phyloP scores from a whole-genome alignment of 495 filamentous ascomycete genomes.

The Bombardia bombarda region DNA sequence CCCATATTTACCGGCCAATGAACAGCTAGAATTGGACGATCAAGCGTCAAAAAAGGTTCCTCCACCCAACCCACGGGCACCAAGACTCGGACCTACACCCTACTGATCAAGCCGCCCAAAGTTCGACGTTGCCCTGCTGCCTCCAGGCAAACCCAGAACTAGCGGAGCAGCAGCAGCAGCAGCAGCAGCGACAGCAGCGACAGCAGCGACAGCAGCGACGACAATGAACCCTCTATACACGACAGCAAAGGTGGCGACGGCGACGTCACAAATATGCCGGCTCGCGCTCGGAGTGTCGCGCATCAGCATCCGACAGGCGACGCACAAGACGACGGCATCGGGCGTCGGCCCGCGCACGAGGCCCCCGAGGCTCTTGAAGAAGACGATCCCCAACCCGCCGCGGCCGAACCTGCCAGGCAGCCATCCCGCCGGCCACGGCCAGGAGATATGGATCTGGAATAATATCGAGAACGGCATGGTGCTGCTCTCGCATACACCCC shows the following conservation, averaged over 20 bases:
- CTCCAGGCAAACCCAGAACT: constrained; percentile 2
- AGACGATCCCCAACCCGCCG: neutral
- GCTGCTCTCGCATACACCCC: constrained; percentile 66
- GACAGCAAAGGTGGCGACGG: neutral
- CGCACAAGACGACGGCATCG: too few species aligned
- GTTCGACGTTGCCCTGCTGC: neutral
- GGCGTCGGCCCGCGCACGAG: too few species aligned
- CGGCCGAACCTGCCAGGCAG: constrained; percentile 5
- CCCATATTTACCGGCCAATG: constrained; percentile 13
- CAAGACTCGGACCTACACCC: neutral
- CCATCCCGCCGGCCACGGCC: constrained; percentile 42
- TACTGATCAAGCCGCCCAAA: neutral
- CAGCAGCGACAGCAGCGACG: neutral
- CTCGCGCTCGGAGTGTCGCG: too few species aligned
- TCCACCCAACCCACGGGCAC: too few species aligned
- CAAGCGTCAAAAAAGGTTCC: constrained; percentile 21
- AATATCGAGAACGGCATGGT: constrained; percentile 76
- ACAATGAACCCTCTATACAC: neutral
- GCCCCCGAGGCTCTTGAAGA: neutral
- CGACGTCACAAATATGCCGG: constrained; percentile 1
- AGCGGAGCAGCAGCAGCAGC: constrained; percentile 2
- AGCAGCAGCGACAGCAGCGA: neutral
- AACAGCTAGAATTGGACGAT: constrained; percentile 8
- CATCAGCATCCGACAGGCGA: too few species aligned
- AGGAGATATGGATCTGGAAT: constrained; percentile 73